These are phyloP conservation scores for Sicyos baderoa DNA, from an alignment of 306 rosid genomes.

Conservation along the genomic window DNA sequence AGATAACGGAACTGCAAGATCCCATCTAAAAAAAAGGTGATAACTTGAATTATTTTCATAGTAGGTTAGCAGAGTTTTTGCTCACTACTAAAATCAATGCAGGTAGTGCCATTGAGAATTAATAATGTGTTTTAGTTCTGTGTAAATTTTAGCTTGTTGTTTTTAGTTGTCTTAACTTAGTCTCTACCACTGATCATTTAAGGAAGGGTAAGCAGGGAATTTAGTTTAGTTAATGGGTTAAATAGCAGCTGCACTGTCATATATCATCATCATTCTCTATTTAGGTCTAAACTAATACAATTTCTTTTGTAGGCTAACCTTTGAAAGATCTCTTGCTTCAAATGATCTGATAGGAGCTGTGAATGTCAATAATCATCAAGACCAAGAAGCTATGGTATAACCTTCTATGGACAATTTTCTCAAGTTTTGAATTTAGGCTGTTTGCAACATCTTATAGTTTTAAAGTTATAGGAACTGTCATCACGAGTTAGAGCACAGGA, in stretches of 20 bases:
- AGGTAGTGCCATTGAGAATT: slow-evolving; percentile 5
- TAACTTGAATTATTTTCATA: slow-evolving; percentile 3
- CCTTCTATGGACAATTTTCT: neutral
- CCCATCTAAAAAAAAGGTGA: slow-evolving; percentile 29
- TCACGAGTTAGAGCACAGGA: slow-evolving; percentile 58
- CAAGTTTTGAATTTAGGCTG: slow-evolving; percentile 16
- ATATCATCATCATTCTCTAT: neutral
- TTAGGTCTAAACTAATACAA: neutral
- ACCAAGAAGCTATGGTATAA: slow-evolving; percentile 61
- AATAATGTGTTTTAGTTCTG: neutral
- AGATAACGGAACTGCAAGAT: slow-evolving; percentile 20
- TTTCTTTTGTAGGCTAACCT: slow-evolving; percentile 34
- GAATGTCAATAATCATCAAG: slow-evolving; percentile 37
- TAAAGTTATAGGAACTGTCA: slow-evolving; percentile 53
- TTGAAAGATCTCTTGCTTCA: slow-evolving; percentile 36
- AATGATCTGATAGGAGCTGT: slow-evolving; percentile 40
- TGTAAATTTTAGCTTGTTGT: neutral
- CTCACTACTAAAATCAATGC: neutral
- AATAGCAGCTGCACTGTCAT: neutral
- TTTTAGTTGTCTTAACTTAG: neutral
- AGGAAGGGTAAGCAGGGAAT: neutral
- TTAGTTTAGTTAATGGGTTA: neutral
- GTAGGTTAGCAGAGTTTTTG: neutral
- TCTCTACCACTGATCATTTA: neutral
- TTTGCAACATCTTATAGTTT: slow-evolving; percentile 20